Percentiles rank a stretch among this genome's conserved stretches.
These are phyloP conservation scores for Geranomyces michiganensis DNA, from an alignment of 192 early-diverging fungal genomes.

Conservation along the genomic window DNA sequence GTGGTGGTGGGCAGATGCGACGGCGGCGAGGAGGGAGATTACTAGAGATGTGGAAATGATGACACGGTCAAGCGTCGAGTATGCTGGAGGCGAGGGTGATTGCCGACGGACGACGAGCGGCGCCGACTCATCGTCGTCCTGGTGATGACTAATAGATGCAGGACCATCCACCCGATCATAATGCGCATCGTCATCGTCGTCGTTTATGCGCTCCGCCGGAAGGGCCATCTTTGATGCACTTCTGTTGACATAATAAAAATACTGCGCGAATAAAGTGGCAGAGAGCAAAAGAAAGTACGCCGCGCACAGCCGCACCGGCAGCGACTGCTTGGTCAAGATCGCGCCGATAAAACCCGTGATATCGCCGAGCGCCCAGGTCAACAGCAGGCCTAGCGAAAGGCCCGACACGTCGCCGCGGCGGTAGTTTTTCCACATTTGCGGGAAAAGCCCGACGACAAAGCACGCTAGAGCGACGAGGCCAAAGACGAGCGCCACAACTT, in stretches of 20 bases:
- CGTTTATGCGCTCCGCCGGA: neutral
- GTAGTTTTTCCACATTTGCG: slow-evolving; percentile 54
- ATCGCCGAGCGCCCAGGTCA: slow-evolving; percentile 46
- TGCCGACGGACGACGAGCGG: neutral
- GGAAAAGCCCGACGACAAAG: slow-evolving; percentile 46
- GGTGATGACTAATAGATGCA: too few species aligned
- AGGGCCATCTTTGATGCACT: neutral
- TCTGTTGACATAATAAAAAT: slow-evolving; percentile 41
- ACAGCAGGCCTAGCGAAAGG: slow-evolving; percentile 44
- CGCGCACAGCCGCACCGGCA: slow-evolving; percentile 42
- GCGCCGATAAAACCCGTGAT: slow-evolving; percentile 44
- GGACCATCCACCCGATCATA: neutral
- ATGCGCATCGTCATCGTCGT: neutral
- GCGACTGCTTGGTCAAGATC: slow-evolving; percentile 51
- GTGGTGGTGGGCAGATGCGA: neutral
- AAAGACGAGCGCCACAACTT: slow-evolving; percentile 37
- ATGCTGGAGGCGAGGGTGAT: neutral
- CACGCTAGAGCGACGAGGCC: slow-evolving; percentile 39
- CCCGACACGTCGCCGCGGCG: slow-evolving; percentile 43
- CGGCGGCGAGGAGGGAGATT: neutral
- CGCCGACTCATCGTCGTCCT: neutral
- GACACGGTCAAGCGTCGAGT: neutral
- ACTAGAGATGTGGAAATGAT: neutral
- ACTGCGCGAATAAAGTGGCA: slow-evolving; percentile 44
- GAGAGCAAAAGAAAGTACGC: slow-evolving; percentile 49